Base-by-base conservation (phyloP, 1,284 basidiomycete species). In the Anthracocystis setariae region DNA sequence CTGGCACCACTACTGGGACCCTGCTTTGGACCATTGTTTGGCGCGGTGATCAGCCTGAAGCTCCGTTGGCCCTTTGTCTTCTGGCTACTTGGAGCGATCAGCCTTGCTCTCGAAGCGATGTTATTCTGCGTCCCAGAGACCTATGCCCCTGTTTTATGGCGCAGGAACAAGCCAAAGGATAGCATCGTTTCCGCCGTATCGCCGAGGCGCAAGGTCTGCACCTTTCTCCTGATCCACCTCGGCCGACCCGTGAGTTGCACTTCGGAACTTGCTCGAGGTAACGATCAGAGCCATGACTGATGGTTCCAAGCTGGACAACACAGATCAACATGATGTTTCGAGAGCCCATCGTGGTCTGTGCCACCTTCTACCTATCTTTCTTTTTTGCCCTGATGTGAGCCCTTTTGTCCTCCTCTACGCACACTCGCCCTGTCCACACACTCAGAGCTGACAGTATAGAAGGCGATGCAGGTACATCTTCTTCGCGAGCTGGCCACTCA, bases 301-400 rank as follows among this genome's bases (percentile, higher is more conserved):
- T 21, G 29, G 23, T 23, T 8, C 5, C 4, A 17, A 7, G 8
- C 23, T 25, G 21, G 23, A 3, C 3, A 3, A 2, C 5, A 5
- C 42, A 71, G 68, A 23, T 71, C 46, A 61, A 66, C 47, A 71
- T 71, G 68, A 65, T 71, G 50, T 44, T 35, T 5, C 54, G 52
- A 20, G 68, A 71, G 33, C 68, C 68, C 7, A 66, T 71, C 38
- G 58, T 71, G 43, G 48, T 57, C 33, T 66, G 57, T 39, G 68
- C 68, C 27, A 71, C 46, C 9, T 54, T 66, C 18, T 71, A 66
- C 37, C 32, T 71, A n/a, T 71, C 68, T 5, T 66, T 66, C 45
- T 58, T 71, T 47, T 71, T 71, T 27, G 57, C 68, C 10, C 24
- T 71, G 13, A 65, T 71, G 68, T 70, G 60, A 56, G 8, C 40